These are phyloP conservation scores for Claviceps sp. DNA, from an alignment of 2,329 filamentous ascomycete species.

Conservation along the genomic window DNA sequence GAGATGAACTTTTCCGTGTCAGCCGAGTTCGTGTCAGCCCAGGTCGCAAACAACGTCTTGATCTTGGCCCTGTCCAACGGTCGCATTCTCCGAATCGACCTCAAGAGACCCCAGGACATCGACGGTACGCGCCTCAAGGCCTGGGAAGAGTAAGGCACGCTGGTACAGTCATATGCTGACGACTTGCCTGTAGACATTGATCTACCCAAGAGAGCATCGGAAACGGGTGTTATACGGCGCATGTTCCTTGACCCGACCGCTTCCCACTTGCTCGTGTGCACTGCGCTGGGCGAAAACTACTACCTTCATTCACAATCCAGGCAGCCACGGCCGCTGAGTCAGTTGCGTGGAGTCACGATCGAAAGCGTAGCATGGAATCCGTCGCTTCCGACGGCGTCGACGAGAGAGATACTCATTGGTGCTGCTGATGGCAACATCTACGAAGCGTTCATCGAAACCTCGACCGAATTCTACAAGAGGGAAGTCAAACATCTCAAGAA, in stretches of 20 bases:
- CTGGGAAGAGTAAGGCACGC: neutral
- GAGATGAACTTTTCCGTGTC: constrained; percentile 90
- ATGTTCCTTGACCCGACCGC: constrained; percentile 97
- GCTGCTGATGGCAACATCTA: constrained; percentile 91
- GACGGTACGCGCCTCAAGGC: constrained; percentile 45
- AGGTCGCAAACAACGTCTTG: constrained; percentile 94
- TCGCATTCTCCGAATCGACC: constrained; percentile 83
- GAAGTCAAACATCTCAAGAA: constrained; percentile 86
- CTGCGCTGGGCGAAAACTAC: constrained; percentile 86
- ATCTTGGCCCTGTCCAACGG: constrained; percentile 85
- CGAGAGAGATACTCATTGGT: constrained; percentile 83
- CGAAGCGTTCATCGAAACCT: constrained; percentile 87
- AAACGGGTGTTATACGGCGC: constrained; percentile 82
- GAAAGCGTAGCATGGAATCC: constrained; percentile 94
- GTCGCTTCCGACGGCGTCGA: constrained; percentile 81
- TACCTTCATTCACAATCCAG: constrained; percentile 94
- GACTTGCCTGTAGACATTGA: constrained; percentile 61
- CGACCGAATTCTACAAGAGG: constrained; percentile 86
- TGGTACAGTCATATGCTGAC: neutral
- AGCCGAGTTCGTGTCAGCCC: constrained; percentile 88
- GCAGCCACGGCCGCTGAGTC: constrained; percentile 67
- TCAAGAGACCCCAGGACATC: constrained; percentile 88
- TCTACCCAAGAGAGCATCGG: constrained; percentile 80
- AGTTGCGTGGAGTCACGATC: constrained; percentile 74
- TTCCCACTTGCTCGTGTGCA: constrained; percentile 85